phyloP scores from a whole-genome alignment of 805 yeast species.

The Isabelozyma gotoi region DNA sequence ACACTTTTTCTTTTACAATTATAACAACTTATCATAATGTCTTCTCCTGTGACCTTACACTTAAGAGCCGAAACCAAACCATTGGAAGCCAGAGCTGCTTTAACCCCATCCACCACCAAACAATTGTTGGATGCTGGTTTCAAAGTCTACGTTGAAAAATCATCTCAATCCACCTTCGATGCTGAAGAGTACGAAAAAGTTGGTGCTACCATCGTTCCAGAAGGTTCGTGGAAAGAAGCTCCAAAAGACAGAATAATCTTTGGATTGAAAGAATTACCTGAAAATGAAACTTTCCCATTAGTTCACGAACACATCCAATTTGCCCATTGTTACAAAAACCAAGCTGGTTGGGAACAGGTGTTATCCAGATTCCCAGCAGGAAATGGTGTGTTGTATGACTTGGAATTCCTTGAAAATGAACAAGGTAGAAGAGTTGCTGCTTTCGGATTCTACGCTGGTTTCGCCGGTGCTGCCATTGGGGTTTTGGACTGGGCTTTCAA shows the following conservation, averaged over 20 bases:
- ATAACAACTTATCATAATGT: slow-evolving; percentile 4
- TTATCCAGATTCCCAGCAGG: slow-evolving; percentile 88
- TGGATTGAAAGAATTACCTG: slow-evolving; percentile 95
- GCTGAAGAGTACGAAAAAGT: slow-evolving; percentile 71
- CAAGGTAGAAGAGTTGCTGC: slow-evolving; percentile 99
- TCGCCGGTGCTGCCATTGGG: slow-evolving; percentile 99
- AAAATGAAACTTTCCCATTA: slow-evolving; percentile 83
- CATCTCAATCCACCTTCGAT: slow-evolving; percentile 78
- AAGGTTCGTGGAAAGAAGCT: slow-evolving; percentile 90
- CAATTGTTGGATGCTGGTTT: slow-evolving; percentile 84
- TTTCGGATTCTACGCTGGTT: slow-evolving; percentile 99
- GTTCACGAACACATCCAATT: slow-evolving; percentile 96
- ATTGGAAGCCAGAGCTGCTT: slow-evolving; percentile 93
- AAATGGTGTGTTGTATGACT: slow-evolving; percentile 84
- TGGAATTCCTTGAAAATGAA: slow-evolving; percentile 92
- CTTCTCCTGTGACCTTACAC: slow-evolving; percentile 63
- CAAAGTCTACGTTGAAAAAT: slow-evolving; percentile 83
- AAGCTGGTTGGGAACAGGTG: slow-evolving; percentile 96
- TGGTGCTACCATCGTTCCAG: slow-evolving; percentile 89
- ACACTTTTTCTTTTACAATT: background rate
- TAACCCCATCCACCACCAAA: slow-evolving; percentile 90
- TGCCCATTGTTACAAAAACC: slow-evolving; percentile 98
- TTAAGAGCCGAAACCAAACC: slow-evolving; percentile 97
- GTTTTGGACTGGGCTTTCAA: slow-evolving; percentile 92
- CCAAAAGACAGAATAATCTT: slow-evolving; percentile 87